A percentile compares a stretch with the other conserved stretches of the same genome.
Evolutionary conservation across 371 early-diverging fungal genomes (phyloP).

Genomic region (Umbelopsis sp.): DNA sequence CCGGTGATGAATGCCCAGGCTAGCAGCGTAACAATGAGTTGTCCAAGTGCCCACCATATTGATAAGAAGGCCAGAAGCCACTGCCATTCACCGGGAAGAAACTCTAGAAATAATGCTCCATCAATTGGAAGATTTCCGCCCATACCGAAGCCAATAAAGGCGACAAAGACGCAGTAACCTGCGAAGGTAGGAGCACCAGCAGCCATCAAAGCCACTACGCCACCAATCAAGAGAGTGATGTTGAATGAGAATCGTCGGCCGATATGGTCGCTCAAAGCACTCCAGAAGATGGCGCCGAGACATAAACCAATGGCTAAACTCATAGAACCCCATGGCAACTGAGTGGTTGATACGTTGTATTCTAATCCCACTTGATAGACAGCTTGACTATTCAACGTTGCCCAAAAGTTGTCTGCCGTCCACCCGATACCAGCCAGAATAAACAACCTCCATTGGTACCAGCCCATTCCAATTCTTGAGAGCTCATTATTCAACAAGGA

Average conservation of each 20-base stretch:
- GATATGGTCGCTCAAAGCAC: slow-evolving; percentile 62
- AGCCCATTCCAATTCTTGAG: slow-evolving; percentile 12
- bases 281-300: slow-evolving; percentile 74
- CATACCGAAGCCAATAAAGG: slow-evolving; percentile 68
- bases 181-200: slow-evolving; percentile 57
- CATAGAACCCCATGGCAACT: slow-evolving; percentile 5
- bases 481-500: slow-evolving; percentile 1
- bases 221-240: slow-evolving; percentile 62
- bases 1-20: slow-evolving; percentile 55
- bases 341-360: slow-evolving; percentile 2
- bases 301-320: slow-evolving; percentile 55
- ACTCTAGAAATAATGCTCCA: slow-evolving; percentile 72
- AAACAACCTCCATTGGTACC: slow-evolving; percentile 17
- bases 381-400: slow-evolving; percentile 4
- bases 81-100: slow-evolving; percentile 65
- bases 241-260: slow-evolving; percentile 72
- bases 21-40: slow-evolving; percentile 57
- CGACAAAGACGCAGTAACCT: slow-evolving; percentile 52
- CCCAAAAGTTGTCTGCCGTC: slow-evolving; percentile 18
- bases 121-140: slow-evolving; percentile 79
- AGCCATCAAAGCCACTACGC: slow-evolving; percentile 61
- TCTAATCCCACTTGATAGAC: slow-evolving; percentile 15
- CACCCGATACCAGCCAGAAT: slow-evolving; percentile 14
- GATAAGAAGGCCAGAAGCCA: slow-evolving; percentile 71
- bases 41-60: slow-evolving; percentile 72